Conservation (phyloP, 192 early-diverging fungal genomes). For the Podila horticola region DNA sequence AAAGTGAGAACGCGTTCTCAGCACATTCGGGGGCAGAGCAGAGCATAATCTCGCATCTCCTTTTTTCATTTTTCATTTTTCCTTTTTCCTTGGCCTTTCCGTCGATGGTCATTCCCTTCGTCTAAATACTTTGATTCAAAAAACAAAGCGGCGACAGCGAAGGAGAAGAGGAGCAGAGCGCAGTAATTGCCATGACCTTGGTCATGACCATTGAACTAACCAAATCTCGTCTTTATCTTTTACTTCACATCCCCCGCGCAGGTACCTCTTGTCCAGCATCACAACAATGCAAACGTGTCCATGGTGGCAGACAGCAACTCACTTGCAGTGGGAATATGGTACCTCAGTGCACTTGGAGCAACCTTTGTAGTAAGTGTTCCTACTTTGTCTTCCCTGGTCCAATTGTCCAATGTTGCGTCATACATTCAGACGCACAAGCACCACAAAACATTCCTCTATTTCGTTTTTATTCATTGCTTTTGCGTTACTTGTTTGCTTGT, state of each 20-base stretch:
- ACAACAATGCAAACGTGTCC: constrained; percentile 33
- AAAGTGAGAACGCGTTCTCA: too few species aligned
- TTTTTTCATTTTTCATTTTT: not conserved
- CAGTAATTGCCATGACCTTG: too few species aligned
- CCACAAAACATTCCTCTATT: not conserved
- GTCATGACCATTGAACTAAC: too few species aligned
- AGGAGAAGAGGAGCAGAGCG: too few species aligned
- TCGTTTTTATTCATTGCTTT: too few species aligned
- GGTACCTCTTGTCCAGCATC: constrained; percentile 47
- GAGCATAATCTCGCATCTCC: not conserved
- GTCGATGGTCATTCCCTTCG: not conserved
- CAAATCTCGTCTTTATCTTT: not conserved
- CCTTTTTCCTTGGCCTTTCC: not conserved
- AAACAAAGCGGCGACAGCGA: too few species aligned
- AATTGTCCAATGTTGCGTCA: not conserved
- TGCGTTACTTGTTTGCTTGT: too few species aligned
- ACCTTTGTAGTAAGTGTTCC: constrained; percentile 27
- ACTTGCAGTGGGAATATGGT: constrained; percentile 46
- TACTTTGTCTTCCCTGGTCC: not conserved
- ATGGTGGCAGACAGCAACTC: constrained; percentile 49
- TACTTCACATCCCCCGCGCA: not conserved
- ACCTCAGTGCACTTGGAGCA: constrained; percentile 31
- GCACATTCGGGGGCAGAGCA: not conserved
- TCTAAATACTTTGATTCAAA: not conserved
- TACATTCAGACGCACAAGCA: not conserved